Conservation (phyloP, 805 yeast genomes). For the Scheffersomyces spartinae region DNA sequence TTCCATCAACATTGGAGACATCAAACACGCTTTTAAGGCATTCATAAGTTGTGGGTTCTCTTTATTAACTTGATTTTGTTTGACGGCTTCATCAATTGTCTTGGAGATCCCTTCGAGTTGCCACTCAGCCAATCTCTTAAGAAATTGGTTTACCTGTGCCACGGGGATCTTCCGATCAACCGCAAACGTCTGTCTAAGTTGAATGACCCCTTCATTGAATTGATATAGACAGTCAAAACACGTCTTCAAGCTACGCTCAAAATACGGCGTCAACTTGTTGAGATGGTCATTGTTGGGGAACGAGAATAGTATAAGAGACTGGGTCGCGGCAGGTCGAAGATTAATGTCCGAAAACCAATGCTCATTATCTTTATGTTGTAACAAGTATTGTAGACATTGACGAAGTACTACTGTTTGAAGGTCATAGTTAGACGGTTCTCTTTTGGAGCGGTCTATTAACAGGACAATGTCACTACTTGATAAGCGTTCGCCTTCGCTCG, state of each 20-base stretch:
- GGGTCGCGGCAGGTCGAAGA: slow-evolving; percentile 37
- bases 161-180: slow-evolving; percentile 32
- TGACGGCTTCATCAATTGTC: too few relatives aligned
- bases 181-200: slow-evolving; percentile 40
- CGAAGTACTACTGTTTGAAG: slow-evolving; percentile 27
- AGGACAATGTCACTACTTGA: too few relatives aligned
- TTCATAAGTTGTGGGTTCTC: too few relatives aligned
- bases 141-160: slow-evolving; percentile 17
- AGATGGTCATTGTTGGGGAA: slow-evolving; percentile 39
- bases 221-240: slow-evolving; percentile 45
- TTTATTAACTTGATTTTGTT: too few relatives aligned
- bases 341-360: slow-evolving; percentile 50
- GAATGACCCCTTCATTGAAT: slow-evolving; percentile 43
- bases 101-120: slow-evolving; percentile 17
- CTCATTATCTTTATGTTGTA: slow-evolving; percentile 12
- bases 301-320: slow-evolving; percentile 49
- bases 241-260: slow-evolving; percentile 26
- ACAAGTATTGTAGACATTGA: slow-evolving; percentile 24
- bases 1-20: slow-evolving; percentile 1
- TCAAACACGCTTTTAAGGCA: slow-evolving; percentile 3
- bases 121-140: slow-evolving; percentile 24
- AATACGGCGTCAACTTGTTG: slow-evolving; percentile 27
- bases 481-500: too few relatives aligned
- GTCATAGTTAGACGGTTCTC: slow-evolving; percentile 15
- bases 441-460: slow-evolving; percentile 18